Conservation (phyloP, 371 early-diverging fungal genomes). For the Syncephalastrum monosporum region DNA sequence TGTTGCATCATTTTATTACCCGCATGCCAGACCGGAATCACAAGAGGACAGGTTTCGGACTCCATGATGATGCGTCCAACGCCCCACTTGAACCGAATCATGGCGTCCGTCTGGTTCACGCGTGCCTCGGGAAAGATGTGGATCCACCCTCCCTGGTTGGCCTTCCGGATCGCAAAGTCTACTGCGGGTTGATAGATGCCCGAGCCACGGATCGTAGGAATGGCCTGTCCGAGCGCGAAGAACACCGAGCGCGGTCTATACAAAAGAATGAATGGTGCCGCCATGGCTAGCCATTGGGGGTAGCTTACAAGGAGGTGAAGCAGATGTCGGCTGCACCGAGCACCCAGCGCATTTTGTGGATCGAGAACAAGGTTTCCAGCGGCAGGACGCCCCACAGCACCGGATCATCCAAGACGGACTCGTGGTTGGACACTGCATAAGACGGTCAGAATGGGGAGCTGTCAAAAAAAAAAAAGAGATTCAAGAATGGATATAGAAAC, state of each 20-base stretch:
- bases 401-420: slow-evolving; percentile 78
- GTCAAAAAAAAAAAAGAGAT: slow-evolving; percentile 3
- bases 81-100: slow-evolving; percentile 88
- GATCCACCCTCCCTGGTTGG: slow-evolving; percentile 49
- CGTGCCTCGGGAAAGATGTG: slow-evolving; percentile 87
- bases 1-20: slow-evolving; percentile 26
- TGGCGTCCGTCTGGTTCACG: slow-evolving; percentile 63
- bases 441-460: background rate
- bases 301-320: slow-evolving; percentile 64
- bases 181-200: slow-evolving; percentile 87
- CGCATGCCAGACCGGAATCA: slow-evolving; percentile 71
- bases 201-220: slow-evolving; percentile 82
- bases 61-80: slow-evolving; percentile 85
- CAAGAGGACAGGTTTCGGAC: slow-evolving; percentile 56
- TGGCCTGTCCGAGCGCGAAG: slow-evolving; percentile 77
- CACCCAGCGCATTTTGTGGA: slow-evolving; percentile 73
- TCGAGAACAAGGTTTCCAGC: slow-evolving; percentile 41
- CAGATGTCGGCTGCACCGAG: slow-evolving; percentile 87
- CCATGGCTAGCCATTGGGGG: background rate
- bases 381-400: slow-evolving; percentile 79
- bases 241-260: slow-evolving; percentile 61
- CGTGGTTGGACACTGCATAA: slow-evolving; percentile 46
- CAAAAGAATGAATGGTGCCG: background rate
- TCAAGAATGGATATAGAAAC: background rate
- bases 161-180: slow-evolving; percentile 64